A percentile compares a stretch with the other conserved stretches of the same genome.
Evolutionary conservation across 768 basidiomycete genomes (phyloP).

Genomic region (Clavaria fumosa): DNA sequence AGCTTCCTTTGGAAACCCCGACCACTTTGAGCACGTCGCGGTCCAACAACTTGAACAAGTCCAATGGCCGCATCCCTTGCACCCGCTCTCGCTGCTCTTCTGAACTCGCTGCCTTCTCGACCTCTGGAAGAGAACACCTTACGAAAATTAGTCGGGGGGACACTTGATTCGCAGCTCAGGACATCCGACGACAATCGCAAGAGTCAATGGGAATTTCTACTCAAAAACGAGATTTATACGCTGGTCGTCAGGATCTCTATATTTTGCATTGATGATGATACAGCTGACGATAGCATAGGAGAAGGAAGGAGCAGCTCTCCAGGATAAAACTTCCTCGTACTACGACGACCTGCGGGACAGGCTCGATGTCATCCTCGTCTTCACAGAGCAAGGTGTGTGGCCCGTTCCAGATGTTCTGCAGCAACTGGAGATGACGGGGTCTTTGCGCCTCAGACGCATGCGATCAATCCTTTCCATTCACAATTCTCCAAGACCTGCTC

Average conservation of each 20-base stretch:
- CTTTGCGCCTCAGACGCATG: conserved; percentile 46
- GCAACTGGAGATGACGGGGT: background rate
- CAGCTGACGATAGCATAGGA: conserved; percentile 23
- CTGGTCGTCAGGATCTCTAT: conserved; percentile 44
- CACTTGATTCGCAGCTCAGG: conserved; percentile 28
- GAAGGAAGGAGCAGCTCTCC: conserved; percentile 52
- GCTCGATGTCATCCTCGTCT: conserved; percentile 60
- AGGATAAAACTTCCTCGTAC: conserved; percentile 36
- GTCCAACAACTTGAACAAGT: too few species aligned
- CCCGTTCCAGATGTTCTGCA: conserved; percentile 1
- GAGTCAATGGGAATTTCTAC: conserved; percentile 59
- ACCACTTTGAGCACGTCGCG: too few species aligned
- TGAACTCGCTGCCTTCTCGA: conserved; percentile 34
- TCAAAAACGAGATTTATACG: conserved; percentile 55
- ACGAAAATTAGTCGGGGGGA: conserved; percentile 31
- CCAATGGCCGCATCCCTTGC: too few species aligned
- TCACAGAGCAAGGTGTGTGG: conserved; percentile 58
- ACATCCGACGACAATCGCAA: conserved; percentile 44
- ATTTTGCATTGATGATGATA: background rate
- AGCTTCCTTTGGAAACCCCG: too few species aligned
- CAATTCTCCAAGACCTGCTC: conserved; percentile 63
- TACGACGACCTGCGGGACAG: conserved; percentile 43
- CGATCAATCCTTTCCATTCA: conserved; percentile 59
- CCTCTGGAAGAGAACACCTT: conserved; percentile 34
- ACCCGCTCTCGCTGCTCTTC: conserved; percentile 33